Evolutionary conservation across 2,329 filamentous ascomycete genomes (phyloP).

Genomic region (Podosphaera xanthii): DNA sequence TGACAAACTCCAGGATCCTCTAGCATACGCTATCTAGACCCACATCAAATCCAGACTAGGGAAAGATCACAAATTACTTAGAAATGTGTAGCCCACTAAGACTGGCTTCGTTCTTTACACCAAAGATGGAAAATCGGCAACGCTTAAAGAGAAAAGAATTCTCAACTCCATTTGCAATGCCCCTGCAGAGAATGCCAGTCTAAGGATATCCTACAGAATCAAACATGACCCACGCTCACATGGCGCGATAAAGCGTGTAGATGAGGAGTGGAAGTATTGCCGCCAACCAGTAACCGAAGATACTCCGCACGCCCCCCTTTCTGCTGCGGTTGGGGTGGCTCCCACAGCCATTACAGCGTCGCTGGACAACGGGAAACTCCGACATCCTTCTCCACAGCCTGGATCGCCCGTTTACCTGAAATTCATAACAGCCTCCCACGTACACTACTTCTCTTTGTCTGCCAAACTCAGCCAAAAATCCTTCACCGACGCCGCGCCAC

Average conservation of each 20-base stretch:
- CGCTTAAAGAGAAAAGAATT: too few relatives aligned
- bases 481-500: too few relatives aligned
- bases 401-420: neutral
- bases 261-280: neutral
- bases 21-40: neutral
- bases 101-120: neutral
- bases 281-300: neutral
- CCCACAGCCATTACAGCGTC: neutral
- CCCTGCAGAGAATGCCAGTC: neutral
- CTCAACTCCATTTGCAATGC: neutral
- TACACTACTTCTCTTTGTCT: neutral
- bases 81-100: neutral
- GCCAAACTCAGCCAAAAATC: too few relatives aligned
- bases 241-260: neutral
- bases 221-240: neutral
- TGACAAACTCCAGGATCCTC: neutral
- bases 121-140: neutral
- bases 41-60: neutral
- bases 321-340: neutral
- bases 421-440: neutral
- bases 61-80: neutral
- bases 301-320: neutral
- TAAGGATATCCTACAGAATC: neutral
- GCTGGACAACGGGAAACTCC: neutral
- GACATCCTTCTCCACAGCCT: neutral